Percentiles rank a stretch among this genome's conserved stretches.
Evolutionary conservation across 2,329 filamentous ascomycete species (phyloP).

Genomic region (Aureobasidium sp.): DNA sequence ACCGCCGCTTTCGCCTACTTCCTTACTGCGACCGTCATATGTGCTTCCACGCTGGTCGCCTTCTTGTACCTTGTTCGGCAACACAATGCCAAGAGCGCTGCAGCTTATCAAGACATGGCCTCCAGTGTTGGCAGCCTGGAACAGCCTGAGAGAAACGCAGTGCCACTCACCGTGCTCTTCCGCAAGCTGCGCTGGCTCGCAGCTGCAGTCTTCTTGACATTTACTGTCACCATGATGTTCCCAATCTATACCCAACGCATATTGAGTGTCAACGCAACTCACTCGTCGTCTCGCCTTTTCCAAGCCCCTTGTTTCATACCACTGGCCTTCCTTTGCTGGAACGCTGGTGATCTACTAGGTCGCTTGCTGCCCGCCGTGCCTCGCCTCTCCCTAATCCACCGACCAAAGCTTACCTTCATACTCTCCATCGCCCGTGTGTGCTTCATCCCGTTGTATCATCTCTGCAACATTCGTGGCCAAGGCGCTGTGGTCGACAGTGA

Average conservation of each 20-base stretch:
- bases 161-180: slow-evolving; percentile 60
- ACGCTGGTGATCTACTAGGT: slow-evolving; percentile 74
- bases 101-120: slow-evolving; percentile 12
- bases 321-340: slow-evolving; percentile 87
- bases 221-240: slow-evolving; percentile 84
- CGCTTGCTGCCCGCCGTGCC: slow-evolving; percentile 58
- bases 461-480: slow-evolving; percentile 77
- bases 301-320: slow-evolving; percentile 76
- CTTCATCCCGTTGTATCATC: slow-evolving; percentile 76
- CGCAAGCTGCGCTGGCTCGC: slow-evolving; percentile 72
- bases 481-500: slow-evolving; percentile 73
- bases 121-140: slow-evolving; percentile 1
- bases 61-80: slow-evolving; percentile 65
- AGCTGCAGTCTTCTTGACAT: slow-evolving; percentile 70
- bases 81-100: slow-evolving; percentile 27
- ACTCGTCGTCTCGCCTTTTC: slow-evolving; percentile 50
- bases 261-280: slow-evolving; percentile 33
- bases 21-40: slow-evolving; percentile 73
- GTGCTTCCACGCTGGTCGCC: slow-evolving; percentile 58
- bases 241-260: slow-evolving; percentile 71
- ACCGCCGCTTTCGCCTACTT: slow-evolving; percentile 86
- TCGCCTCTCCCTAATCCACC: slow-evolving; percentile 48
- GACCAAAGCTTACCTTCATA: slow-evolving; percentile 59
- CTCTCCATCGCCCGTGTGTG: slow-evolving; percentile 56
- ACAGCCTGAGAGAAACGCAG: slow-evolving; percentile 38